Percentiles rank a stretch among this genome's conserved stretches.
Evolutionary conservation across 2,329 filamentous ascomycete species (phyloP).

Genomic region (Clonostachys rhizophaga): DNA sequence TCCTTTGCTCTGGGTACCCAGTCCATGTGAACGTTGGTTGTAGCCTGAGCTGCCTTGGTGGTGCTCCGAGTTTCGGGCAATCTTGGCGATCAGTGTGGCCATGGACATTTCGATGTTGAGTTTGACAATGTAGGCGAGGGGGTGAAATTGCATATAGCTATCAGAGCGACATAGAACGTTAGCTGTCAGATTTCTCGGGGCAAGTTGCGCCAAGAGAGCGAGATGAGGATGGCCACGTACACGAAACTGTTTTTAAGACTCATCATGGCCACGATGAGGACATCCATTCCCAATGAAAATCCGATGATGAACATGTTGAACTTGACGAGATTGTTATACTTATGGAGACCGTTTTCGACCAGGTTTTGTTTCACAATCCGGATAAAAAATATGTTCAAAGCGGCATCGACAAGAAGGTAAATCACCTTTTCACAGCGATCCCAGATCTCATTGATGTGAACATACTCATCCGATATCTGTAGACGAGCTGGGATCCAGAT

Average conservation of each 20-base stretch:
- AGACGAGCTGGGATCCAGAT: constrained; percentile 46
- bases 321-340: constrained; percentile 38
- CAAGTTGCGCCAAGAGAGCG: constrained; percentile 8
- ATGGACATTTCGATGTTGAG: constrained; percentile 50
- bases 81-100: constrained; percentile 42
- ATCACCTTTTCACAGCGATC: constrained; percentile 43
- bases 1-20: background rate
- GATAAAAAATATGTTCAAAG: constrained; percentile 41
- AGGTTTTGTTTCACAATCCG: constrained; percentile 35
- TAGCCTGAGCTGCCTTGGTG: background rate
- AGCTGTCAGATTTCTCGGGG: constrained; percentile 6
- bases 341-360: constrained; percentile 39
- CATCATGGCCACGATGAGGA: constrained; percentile 5
- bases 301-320: constrained; percentile 22
- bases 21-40: background rate
- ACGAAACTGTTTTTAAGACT: constrained; percentile 2
- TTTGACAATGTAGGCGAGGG: constrained; percentile 47
- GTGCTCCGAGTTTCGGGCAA: constrained; percentile 10
- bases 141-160: constrained; percentile 42
- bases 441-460: constrained; percentile 39
- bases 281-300: constrained; percentile 19
- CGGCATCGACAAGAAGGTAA: constrained; percentile 37
- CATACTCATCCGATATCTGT: constrained; percentile 27
- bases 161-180: constrained; percentile 1
- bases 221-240: constrained; percentile 9